Conservation (phyloP, 2,329 filamentous ascomycete species). For the Verticillium klebahnii region DNA sequence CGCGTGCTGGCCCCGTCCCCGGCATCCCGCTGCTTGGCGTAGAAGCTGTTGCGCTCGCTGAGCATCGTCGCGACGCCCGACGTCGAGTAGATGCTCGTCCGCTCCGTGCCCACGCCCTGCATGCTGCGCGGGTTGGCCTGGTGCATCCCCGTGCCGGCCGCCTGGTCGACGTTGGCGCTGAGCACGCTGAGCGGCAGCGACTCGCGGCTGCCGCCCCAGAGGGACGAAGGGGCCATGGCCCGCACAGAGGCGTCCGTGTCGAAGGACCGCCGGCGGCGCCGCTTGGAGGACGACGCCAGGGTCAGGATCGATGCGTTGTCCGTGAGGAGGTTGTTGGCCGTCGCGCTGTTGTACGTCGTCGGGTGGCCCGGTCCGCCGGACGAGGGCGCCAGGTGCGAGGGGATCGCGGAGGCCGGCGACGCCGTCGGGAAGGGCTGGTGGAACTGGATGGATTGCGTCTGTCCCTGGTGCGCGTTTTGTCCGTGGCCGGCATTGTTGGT, state of each 20-base stretch:
- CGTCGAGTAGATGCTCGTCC: conserved; percentile 78
- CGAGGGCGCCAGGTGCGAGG: conserved; percentile 58
- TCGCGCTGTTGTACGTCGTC: conserved; percentile 71
- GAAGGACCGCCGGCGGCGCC: conserved; percentile 70
- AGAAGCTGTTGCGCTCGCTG: conserved; percentile 78
- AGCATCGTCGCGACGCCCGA: conserved; percentile 62
- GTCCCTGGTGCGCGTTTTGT: conserved; percentile 29
- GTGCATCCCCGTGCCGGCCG: conserved; percentile 27
- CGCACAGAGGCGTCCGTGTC: conserved; percentile 84
- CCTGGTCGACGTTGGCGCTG: conserved; percentile 61
- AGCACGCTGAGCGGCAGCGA: conserved; percentile 74
- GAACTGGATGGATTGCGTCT: conserved; percentile 52
- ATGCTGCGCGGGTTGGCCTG: conserved; percentile 31
- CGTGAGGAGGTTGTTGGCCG: conserved; percentile 75
- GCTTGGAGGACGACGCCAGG: conserved; percentile 76
- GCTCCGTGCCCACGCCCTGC: conserved; percentile 46
- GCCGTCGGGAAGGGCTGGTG: conserved; percentile 60
- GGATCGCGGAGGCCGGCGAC: conserved; percentile 67
- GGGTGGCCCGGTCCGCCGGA: conserved; percentile 46
- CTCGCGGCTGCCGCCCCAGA: conserved; percentile 79
- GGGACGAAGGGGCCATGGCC: conserved; percentile 74
- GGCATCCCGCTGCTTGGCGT: conserved; percentile 51
- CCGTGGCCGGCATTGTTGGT: conserved; percentile 33
- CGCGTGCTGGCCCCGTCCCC: conserved; percentile 73
- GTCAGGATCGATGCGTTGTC: conserved; percentile 86